A percentile compares a stretch with the other conserved stretches of the same genome.
Evolutionary conservation across 2,329 filamentous ascomycete species (phyloP).

Genomic region (Dactylellina sp.): DNA sequence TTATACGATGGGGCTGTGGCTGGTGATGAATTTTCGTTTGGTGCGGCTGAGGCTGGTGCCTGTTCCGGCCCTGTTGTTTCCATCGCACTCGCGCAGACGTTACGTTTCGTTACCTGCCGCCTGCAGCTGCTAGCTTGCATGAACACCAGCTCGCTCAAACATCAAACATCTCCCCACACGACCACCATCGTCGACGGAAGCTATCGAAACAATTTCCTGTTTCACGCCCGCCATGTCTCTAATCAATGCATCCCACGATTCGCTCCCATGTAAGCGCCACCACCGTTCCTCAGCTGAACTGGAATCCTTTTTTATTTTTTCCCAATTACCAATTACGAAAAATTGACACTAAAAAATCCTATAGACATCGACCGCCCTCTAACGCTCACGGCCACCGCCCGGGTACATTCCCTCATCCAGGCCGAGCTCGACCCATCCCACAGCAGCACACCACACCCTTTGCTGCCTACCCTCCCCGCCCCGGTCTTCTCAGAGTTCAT

Average conservation of each 20-base stretch:
- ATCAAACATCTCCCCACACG: neutral
- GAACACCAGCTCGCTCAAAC: neutral
- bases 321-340: too few species aligned
- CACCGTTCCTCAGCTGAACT: conserved; percentile 32
- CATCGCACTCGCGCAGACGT: conserved; percentile 7
- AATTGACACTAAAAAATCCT: too few species aligned
- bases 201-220: conserved; percentile 7
- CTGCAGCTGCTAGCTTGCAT: neutral
- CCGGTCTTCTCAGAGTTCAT: conserved; percentile 75
- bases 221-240: conserved; percentile 70
- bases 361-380: conserved; percentile 84
- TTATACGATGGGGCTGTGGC: conserved; percentile 33
- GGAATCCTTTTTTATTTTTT: conserved; percentile 14
- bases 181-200: neutral
- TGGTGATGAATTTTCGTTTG: neutral
- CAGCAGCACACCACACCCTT: conserved; percentile 69
- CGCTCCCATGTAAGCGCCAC: conserved; percentile 76
- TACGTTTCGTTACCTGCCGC: too few species aligned
- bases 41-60: conserved; percentile 42
- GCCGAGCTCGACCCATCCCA: conserved; percentile 72
- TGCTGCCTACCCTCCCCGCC: conserved; percentile 69
- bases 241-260: conserved; percentile 78
- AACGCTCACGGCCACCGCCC: conserved; percentile 72
- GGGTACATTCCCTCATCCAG: conserved; percentile 77
- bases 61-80: neutral